phyloP scores from a whole-genome alignment of 1,139 yeast genomes.

The Geotrichum australiense region DNA sequence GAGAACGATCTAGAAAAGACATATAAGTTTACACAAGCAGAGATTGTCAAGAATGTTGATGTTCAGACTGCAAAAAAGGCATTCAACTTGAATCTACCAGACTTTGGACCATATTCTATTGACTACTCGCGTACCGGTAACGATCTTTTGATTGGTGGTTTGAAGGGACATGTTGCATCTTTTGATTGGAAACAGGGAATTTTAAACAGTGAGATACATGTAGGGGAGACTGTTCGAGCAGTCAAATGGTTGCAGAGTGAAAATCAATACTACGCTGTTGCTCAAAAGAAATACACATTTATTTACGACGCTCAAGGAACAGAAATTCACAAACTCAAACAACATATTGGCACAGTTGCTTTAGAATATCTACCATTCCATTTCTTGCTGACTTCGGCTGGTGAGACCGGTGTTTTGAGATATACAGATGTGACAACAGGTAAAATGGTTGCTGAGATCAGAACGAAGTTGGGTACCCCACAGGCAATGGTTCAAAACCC shows the following conservation, averaged over 20 bases:
- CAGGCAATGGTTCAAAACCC: slow-evolving; percentile 85
- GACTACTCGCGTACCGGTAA: slow-evolving; percentile 88
- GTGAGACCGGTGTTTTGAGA: slow-evolving; percentile 78
- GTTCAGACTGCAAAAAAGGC: slow-evolving; percentile 60
- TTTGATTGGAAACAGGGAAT: slow-evolving; percentile 93
- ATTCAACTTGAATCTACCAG: slow-evolving; percentile 63
- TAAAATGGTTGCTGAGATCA: slow-evolving; percentile 66
- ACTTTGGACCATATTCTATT: slow-evolving; percentile 79
- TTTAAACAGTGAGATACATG: slow-evolving; percentile 70
- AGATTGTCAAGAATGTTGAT: slow-evolving; percentile 75
- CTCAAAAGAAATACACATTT: slow-evolving; percentile 91
- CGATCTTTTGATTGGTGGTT: slow-evolving; percentile 74
- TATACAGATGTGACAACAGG: slow-evolving; percentile 98
- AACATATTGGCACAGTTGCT: slow-evolving; percentile 77
- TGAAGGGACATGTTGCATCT: slow-evolving; percentile 90
- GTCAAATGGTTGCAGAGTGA: slow-evolving; percentile 88
- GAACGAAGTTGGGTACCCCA: slow-evolving; percentile 89
- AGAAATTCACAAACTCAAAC: slow-evolving; percentile 85
- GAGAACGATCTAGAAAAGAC: slow-evolving; percentile 90
- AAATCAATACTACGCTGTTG: slow-evolving; percentile 83
- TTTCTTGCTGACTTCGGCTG: slow-evolving; percentile 78
- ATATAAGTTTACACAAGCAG: slow-evolving; percentile 74
- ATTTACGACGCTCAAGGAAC: slow-evolving; percentile 87
- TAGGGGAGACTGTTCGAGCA: slow-evolving; percentile 84
- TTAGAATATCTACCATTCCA: slow-evolving; percentile 92